Base-by-base conservation (phyloP, 1,139 yeast species). In the Lodderomyces parapsilosis region DNA sequence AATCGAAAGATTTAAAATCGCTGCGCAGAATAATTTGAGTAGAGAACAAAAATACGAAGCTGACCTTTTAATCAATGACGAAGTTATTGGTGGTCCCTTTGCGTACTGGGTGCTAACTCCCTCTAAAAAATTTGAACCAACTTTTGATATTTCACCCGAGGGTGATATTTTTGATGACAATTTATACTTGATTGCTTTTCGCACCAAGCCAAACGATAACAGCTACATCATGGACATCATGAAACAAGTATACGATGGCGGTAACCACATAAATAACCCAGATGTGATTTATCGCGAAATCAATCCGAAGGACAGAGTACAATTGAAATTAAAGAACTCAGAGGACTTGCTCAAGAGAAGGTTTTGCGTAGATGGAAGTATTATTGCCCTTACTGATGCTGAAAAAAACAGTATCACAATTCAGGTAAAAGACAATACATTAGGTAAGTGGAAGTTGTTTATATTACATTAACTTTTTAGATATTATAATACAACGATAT, bases 81-180 rank as follows among this genome's bases (percentile, higher is more conserved):
- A 43, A 14, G 28, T 15, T 2, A 35, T 55, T 39, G 42, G 49
- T 0, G 75, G 78, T 1, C 75, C 79, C 0, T 83, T 81, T 56
- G 79, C 90, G 1, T 90, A 90, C 58, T 76, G 88, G 57, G 68
- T 84, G 15, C 60, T 86, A 14, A 76, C 91, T 0, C 75, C 86
- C 1, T 74, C 86, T 2, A 71, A 80, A 19, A 69, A 72, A 42
- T 77, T 89, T 43, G 97, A 90, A 59, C 76, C 80, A 2, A 73
- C 73, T 0, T 90, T 88, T 58, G 67, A 65, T 35, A 86, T 91
- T 14, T 88, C 94, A 41, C 97, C 97, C 0, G 46, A 60, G 1
- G 86, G 95, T 0, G 57, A 72, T 34, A 71, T 85, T 2, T 63
- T 74, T 2, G 66, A 75, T n/a, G 59, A 70, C 13, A 65, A 68